These are phyloP conservation scores for Ophiostoma quercus DNA, from an alignment of 2,329 filamentous ascomycete species.

Conservation along the genomic window DNA sequence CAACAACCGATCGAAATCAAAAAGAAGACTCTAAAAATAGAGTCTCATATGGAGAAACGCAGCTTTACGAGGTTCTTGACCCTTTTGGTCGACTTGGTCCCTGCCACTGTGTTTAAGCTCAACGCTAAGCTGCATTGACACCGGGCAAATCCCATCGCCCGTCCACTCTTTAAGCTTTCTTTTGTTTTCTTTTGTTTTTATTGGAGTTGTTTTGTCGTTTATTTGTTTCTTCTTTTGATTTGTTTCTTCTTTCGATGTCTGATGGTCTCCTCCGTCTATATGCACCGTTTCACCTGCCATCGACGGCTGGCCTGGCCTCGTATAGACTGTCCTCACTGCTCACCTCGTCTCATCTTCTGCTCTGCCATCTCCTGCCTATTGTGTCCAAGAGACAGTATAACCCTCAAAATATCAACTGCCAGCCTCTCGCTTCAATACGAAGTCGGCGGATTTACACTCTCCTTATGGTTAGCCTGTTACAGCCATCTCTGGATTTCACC, in stretches of 20 bases:
- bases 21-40: constrained; percentile 1
- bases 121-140: constrained; percentile 2
- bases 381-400: neutral
- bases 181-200: neutral
- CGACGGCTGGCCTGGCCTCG: neutral
- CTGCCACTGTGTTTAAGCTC: constrained; percentile 2
- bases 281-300: neutral
- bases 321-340: neutral
- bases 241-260: neutral
- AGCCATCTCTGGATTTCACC: neutral
- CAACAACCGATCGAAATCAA: neutral
- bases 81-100: constrained; percentile 4
- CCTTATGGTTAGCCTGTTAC: neutral
- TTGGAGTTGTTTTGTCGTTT: neutral
- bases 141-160: neutral
- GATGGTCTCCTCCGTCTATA: neutral
- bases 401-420: neutral
- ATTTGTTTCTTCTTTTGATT: neutral
- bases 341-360: neutral
- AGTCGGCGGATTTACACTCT: neutral
- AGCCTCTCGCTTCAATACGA: constrained; percentile 2
- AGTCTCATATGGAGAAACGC: constrained; percentile 3
- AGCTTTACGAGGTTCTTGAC: neutral
- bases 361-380: neutral
- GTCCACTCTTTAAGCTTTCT: constrained; percentile 2